Base-by-base conservation (phyloP, 306 rosid species). In the Abrus pulchellus region DNA sequence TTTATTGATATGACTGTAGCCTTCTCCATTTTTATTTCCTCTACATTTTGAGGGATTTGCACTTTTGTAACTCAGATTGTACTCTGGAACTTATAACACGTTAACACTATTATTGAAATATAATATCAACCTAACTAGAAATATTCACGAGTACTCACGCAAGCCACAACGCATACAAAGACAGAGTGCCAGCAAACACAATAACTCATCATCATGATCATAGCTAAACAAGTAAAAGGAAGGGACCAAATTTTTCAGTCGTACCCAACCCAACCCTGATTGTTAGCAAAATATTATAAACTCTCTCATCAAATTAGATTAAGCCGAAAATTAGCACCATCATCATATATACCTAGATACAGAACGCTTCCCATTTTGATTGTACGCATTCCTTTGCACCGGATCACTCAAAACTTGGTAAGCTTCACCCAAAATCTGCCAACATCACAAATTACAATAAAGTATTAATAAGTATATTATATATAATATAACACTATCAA, bases 351-450 rank as follows among this genome's bases (percentile, higher is more conserved):
- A 95, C 99, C 93, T 89, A 48, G 97, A 80, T 53, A 93, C 78
- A 83, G 92, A 84, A 78, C 86, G 85, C 67, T 93, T 91, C 60
- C 99, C 99, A 87, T 93, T 90, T 72, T 85, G 89, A 90, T 93
- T 86, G 75, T 95, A 95, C 5, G 85, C 87, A 32, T 89, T 93
- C 80, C 96, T 89, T 78, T 90, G 94, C 34, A 70, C 85, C 13
- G 99, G 91, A 85, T 93, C 98, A 72, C 98, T 90, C 85, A 93
- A 88, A 65, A 95, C 93, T 75, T 91, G 97, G 82, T 95, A 95
- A 0, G 99, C 99, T 87, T 93, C 98, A 3, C 99, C 93, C 60
- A 95, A 82, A 57, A 81, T 88, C 98, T 95, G 80, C 34, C 47
- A 74, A 75, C 34, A 62, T 14, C 67, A 59, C 50, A 67, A 53